A percentile compares a stretch with the other conserved stretches of the same genome.
phyloP scores from a whole-genome alignment of 1,284 basidiomycete species.

The Moniliella sp. region DNA sequence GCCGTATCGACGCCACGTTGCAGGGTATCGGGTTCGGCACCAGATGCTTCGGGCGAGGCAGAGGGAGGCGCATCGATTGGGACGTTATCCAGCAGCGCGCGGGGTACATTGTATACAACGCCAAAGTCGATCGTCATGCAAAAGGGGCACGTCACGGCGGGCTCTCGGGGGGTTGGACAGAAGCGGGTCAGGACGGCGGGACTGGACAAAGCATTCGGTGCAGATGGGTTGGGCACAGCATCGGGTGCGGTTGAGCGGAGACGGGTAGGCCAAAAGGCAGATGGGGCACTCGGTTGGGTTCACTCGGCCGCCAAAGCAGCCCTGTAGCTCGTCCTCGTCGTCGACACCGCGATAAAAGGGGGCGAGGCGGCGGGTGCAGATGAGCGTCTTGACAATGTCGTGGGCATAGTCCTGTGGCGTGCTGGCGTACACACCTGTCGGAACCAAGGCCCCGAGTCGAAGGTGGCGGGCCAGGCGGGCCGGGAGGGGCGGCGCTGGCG shows the following conservation, averaged over 20 bases:
- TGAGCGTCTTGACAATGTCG: constrained; percentile 58
- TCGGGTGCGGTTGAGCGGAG: constrained; percentile 59
- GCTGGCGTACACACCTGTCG: constrained; percentile 62
- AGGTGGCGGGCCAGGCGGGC: no score
- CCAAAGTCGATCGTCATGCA: constrained; percentile 94
- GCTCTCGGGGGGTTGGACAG: constrained; percentile 18
- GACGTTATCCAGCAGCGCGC: constrained; percentile 37
- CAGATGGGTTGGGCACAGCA: constrained; percentile 97
- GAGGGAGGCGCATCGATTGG: no score
- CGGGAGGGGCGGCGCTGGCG: no score
- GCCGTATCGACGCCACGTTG: no score
- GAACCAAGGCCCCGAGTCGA: constrained; percentile 58
- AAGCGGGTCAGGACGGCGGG: constrained; percentile 71
- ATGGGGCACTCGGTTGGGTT: constrained; percentile 85
- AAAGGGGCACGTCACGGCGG: constrained; percentile 61
- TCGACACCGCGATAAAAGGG: constrained; percentile 89
- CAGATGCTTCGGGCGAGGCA: no score
- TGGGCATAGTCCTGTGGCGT: constrained; percentile 76
- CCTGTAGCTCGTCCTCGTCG: constrained; percentile 69
- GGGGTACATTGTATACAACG: constrained; percentile 63
- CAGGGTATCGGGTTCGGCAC: no score
- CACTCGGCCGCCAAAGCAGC: constrained; percentile 43
- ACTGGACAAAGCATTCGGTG: constrained; percentile 96
- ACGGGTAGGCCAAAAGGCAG: constrained; percentile 53
- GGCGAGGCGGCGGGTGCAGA: constrained; percentile 64